phyloP scores from a whole-genome alignment of 495 filamentous ascomycete species.

The Penicillium steckii region DNA sequence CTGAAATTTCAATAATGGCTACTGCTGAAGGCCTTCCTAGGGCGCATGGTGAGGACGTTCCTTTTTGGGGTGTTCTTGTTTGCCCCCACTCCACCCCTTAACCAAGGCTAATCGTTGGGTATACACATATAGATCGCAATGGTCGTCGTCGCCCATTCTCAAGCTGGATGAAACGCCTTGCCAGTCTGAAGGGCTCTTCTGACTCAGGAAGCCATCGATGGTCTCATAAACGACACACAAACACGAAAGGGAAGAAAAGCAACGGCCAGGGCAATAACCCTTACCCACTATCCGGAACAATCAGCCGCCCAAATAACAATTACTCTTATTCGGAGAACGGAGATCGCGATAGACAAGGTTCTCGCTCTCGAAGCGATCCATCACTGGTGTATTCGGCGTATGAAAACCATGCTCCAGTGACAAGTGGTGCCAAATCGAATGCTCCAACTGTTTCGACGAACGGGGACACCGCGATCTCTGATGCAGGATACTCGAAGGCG shows the following conservation, averaged over 20 bases:
- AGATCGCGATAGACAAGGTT: conserved; percentile 23
- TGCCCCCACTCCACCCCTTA: background rate
- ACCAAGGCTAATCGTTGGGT: conserved; percentile 15
- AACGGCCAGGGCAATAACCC: conserved; percentile 75
- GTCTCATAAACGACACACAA: conserved; percentile 49
- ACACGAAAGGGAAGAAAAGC: conserved; percentile 56
- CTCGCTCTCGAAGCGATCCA: conserved; percentile 46
- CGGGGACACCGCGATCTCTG: conserved; percentile 68
- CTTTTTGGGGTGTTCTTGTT: background rate
- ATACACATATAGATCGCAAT: conserved; percentile 54
- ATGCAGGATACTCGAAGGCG: conserved; percentile 75
- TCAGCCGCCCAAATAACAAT: conserved; percentile 51
- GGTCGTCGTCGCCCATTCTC: conserved; percentile 83
- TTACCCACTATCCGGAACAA: conserved; percentile 66
- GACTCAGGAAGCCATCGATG: conserved; percentile 47
- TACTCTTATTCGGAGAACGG: conserved; percentile 34
- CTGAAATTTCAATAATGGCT: conserved; percentile 51
- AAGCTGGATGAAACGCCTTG: conserved; percentile 90
- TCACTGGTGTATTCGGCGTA: conserved; percentile 59
- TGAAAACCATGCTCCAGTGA: conserved; percentile 54
- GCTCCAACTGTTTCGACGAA: conserved; percentile 83
- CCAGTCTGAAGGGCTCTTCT: conserved; percentile 71
- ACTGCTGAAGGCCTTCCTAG: conserved; percentile 64
- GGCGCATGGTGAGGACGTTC: conserved; percentile 57
- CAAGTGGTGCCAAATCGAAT: conserved; percentile 61